Percentiles rank a stretch among this genome's conserved stretches.
phyloP scores from a whole-genome alignment of 257 asterid species.

The Lycium barbarum region DNA sequence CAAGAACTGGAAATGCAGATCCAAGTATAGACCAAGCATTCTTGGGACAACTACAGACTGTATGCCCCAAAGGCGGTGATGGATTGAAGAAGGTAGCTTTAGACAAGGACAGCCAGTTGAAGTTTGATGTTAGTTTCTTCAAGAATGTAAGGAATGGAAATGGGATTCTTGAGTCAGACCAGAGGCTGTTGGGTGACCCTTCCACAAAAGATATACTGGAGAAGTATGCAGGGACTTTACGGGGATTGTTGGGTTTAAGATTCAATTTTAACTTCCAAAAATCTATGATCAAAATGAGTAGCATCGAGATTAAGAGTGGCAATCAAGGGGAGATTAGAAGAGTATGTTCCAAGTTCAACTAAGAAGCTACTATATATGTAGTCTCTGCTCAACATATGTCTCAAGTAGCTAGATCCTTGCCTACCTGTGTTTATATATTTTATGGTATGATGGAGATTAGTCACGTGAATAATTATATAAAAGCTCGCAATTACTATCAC shows the following conservation, averaged over 20 bases:
- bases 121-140: constrained; percentile 68
- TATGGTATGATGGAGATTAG: no score
- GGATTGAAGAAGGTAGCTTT: constrained; percentile 54
- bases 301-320: constrained; percentile 68
- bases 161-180: constrained; percentile 78
- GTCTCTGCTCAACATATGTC: no score
- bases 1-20: constrained; percentile 67
- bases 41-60: constrained; percentile 48
- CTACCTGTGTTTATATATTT: no score
- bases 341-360: constrained; percentile 59
- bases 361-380: neutral
- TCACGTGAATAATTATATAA: no score
- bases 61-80: constrained; percentile 60
- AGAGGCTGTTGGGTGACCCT: constrained; percentile 69
- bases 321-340: constrained; percentile 71
- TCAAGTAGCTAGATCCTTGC: no score
- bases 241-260: constrained; percentile 66
- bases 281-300: constrained; percentile 74
- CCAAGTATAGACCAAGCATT: constrained; percentile 65
- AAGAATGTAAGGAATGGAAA: constrained; percentile 69
- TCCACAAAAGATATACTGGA: constrained; percentile 53
- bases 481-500: no score
- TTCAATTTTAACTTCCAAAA: constrained; percentile 63
- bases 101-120: constrained; percentile 57
- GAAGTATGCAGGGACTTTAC: constrained; percentile 66